Evolutionary conservation across 2,329 filamentous ascomycete genomes (phyloP).

Genomic region (Sclerotinia glacialis): DNA sequence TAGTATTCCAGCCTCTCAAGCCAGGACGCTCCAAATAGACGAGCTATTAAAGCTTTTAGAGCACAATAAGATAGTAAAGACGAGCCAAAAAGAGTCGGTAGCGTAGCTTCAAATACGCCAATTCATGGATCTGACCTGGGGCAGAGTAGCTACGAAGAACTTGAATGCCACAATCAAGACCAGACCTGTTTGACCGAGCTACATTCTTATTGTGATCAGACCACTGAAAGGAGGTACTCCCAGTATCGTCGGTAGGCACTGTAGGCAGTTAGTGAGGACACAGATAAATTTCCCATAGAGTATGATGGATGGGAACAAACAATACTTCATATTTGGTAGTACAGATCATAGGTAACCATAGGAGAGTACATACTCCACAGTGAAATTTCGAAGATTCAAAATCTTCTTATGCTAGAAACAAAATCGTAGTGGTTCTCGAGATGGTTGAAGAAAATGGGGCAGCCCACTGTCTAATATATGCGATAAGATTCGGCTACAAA

Average conservation of each 20-base stretch:
- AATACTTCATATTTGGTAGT: background rate
- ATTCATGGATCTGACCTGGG: background rate
- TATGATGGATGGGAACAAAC: background rate
- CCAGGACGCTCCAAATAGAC: background rate
- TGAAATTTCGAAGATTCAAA: background rate
- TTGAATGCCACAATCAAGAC: background rate
- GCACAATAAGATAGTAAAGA: background rate
- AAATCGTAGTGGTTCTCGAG: background rate
- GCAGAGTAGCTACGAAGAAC: background rate
- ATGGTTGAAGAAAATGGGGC: background rate
- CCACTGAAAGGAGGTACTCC: background rate
- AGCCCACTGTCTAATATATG: background rate
- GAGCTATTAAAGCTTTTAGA: background rate
- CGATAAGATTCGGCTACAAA: background rate
- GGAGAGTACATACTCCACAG: background rate
- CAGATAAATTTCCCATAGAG: background rate
- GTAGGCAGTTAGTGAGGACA: background rate
- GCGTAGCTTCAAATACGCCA: background rate
- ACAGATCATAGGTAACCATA: background rate
- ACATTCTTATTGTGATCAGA: background rate
- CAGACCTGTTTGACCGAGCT: background rate
- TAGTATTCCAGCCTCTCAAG: background rate
- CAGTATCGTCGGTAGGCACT: background rate
- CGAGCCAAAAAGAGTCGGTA: background rate
- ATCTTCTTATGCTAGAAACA: background rate